Conservation (phyloP, 2,329 filamentous ascomycete genomes). For the Hymenoscyphus fraxineus region DNA sequence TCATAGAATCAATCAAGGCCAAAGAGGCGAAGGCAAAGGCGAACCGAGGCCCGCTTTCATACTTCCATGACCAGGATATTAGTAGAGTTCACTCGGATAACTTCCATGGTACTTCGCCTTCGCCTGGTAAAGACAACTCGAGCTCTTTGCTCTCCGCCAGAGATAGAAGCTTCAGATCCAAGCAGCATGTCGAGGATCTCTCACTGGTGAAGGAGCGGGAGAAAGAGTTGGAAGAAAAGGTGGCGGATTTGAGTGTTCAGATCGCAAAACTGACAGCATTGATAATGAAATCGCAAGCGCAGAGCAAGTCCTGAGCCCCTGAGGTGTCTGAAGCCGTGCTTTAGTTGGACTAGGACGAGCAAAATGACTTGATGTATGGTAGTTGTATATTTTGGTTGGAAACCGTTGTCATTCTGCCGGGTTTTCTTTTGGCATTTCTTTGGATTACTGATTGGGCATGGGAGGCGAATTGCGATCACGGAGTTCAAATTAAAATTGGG, state of each 20-base stretch:
- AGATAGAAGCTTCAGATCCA: not conserved
- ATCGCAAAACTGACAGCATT: constrained; percentile 55
- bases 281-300: constrained; percentile 39
- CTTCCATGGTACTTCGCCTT: not conserved
- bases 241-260: constrained; percentile 53
- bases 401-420: not conserved
- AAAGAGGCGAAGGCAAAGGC: constrained; percentile 14
- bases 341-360: not conserved
- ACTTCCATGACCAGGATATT: not conserved
- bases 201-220: constrained; percentile 15
- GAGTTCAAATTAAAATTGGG: not conserved
- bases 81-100: constrained; percentile 7
- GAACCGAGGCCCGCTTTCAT: not conserved
- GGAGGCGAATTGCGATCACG: not conserved
- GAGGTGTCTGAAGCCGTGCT: not conserved
- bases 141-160: not conserved
- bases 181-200: constrained; percentile 18
- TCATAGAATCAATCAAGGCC: constrained; percentile 5
- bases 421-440: not conserved
- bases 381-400: constrained; percentile 2
- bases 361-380: not conserved
- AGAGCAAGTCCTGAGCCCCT: not conserved
- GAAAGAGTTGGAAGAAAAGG: constrained; percentile 43
- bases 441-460: not conserved
- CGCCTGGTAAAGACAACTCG: not conserved